Conservation (phyloP, 164 flowering plant genomes). For the Dillenia suffruticosa region DNA sequence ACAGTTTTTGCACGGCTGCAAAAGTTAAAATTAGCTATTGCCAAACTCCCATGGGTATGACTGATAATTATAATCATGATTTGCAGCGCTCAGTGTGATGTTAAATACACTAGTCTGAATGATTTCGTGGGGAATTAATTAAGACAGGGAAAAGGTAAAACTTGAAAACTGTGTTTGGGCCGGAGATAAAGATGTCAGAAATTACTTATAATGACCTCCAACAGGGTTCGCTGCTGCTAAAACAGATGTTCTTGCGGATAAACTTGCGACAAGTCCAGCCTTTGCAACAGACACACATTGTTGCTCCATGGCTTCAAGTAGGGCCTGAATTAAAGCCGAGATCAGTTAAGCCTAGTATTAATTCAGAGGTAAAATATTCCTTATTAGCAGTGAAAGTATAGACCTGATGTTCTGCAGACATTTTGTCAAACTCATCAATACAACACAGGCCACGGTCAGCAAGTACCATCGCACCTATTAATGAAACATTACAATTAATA, state of each 20-base stretch:
- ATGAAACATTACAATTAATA: conserved; percentile 1
- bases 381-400: conserved; percentile 7
- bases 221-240: conserved; percentile 99
- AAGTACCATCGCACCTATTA: conserved; percentile 95
- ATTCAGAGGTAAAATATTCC: conserved; percentile 1
- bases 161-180: no score
- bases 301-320: conserved; percentile 99
- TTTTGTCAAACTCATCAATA: conserved; percentile 98
- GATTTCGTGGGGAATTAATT: no score
- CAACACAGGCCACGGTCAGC: conserved; percentile 99
- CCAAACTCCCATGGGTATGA: no score
- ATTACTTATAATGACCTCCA: conserved; percentile 98
- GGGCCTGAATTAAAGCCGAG: conserved; percentile 44
- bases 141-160: no score
- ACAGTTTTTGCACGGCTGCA: conserved; percentile 99
- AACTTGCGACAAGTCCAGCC: conserved; percentile 97
- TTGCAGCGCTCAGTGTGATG: no score
- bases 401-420: conserved; percentile 99
- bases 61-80: no score
- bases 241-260: conserved; percentile 92
- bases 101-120: no score
- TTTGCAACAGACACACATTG: conserved; percentile 99
- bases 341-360: not conserved
- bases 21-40: not conserved
- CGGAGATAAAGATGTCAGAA: not conserved